phyloP scores from a whole-genome alignment of 345 rosid genomes.

The Boechera retrofracta region DNA sequence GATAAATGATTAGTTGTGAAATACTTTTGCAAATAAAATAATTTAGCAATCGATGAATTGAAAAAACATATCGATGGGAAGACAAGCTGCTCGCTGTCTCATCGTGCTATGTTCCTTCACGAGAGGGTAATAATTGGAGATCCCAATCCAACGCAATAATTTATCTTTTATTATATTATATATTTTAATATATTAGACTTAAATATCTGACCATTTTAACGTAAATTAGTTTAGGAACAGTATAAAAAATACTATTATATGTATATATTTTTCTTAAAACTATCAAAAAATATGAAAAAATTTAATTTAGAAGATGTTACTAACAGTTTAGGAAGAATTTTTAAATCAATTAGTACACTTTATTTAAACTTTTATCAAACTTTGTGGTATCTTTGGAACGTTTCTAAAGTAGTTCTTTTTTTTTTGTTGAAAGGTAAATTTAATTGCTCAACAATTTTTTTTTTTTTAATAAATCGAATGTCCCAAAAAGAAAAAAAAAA shows the following conservation, averaged over 20 bases:
- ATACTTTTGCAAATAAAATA: not conserved
- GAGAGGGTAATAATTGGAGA: slow-evolving; percentile 31
- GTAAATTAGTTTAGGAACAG: not conserved
- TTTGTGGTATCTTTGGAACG: not conserved
- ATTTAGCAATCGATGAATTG: not conserved
- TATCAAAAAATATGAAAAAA: too few species aligned
- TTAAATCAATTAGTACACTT: not conserved
- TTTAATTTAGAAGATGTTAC: not conserved
- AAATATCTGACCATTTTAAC: not conserved
- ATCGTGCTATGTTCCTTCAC: slow-evolving; percentile 44
- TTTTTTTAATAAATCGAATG: too few species aligned
- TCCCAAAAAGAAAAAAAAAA: too few species aligned
- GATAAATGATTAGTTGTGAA: slow-evolving; percentile 2
- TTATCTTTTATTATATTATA: not conserved
- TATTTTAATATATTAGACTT: not conserved
- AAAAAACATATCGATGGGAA: slow-evolving; percentile 5
- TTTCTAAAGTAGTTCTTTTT: too few species aligned
- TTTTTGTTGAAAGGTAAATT: too few species aligned
- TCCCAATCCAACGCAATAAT: slow-evolving; percentile 23
- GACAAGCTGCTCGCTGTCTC: slow-evolving; percentile 35
- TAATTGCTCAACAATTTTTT: too few species aligned
- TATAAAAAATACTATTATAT: not conserved
- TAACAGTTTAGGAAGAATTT: not conserved
- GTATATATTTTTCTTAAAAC: too few species aligned
- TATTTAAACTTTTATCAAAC: not conserved